A percentile compares a stretch with the other conserved stretches of the same genome.
phyloP scores from a whole-genome alignment of 2,329 filamentous ascomycete genomes.

The Chaetoscypha palmicola region DNA sequence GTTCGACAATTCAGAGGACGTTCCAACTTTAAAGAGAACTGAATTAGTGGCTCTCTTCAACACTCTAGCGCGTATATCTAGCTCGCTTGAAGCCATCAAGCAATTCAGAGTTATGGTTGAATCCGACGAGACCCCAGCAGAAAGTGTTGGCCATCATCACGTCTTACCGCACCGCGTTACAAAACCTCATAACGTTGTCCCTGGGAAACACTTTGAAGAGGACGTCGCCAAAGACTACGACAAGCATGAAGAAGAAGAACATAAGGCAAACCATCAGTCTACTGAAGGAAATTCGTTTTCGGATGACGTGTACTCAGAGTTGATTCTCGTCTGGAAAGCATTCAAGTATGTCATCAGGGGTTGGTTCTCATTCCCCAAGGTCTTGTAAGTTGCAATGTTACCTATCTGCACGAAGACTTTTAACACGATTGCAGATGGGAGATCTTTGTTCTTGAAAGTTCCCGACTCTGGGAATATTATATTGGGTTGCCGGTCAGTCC shows the following conservation, averaged over 20 bases:
- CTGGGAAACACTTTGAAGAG: constrained; percentile 22
- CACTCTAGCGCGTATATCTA: constrained; percentile 80
- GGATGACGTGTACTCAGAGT: constrained; percentile 58
- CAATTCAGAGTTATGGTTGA: constrained; percentile 58
- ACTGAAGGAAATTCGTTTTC: constrained; percentile 37
- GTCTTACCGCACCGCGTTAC: constrained; percentile 24
- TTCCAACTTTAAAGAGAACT: constrained; percentile 72
- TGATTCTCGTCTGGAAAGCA: constrained; percentile 53
- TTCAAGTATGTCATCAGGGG: constrained; percentile 59
- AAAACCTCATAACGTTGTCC: constrained; percentile 38
- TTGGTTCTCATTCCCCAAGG: constrained; percentile 63
- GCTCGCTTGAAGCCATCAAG: constrained; percentile 68
- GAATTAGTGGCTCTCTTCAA: constrained; percentile 94
- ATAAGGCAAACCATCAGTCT: constrained; percentile 21
- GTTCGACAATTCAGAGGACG: constrained; percentile 59
- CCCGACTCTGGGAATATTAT: constrained; percentile 54
- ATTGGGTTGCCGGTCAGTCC: constrained; percentile 53
- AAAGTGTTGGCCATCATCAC: constrained; percentile 18
- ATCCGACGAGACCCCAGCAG: constrained; percentile 28
- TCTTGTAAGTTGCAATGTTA: constrained; percentile 51
- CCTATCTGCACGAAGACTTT: constrained; percentile 2
- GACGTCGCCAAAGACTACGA: constrained; percentile 38
- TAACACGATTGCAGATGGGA: constrained; percentile 36
- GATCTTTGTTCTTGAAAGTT: constrained; percentile 46
- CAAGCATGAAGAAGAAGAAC: constrained; percentile 30